phyloP scores from a whole-genome alignment of 1,284 basidiomycete genomes.

The Kalmanozyma brasiliensis region DNA sequence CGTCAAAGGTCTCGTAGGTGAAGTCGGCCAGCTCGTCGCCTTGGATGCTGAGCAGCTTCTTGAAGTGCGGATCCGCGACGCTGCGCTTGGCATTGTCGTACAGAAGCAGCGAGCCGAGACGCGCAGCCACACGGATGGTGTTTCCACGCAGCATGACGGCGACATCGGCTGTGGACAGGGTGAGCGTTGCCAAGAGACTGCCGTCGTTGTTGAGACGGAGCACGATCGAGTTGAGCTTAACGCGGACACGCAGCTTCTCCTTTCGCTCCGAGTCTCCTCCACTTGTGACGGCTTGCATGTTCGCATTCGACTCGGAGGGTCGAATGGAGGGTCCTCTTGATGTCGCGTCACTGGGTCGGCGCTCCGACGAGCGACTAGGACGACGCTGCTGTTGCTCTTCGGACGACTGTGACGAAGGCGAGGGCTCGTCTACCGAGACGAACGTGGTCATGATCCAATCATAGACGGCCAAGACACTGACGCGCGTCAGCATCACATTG shows the following conservation, averaged over 20 bases:
- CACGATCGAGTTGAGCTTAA: slow-evolving; percentile 88
- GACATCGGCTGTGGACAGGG: slow-evolving; percentile 90
- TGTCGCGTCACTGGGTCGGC: slow-evolving; percentile 37
- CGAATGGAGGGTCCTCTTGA: slow-evolving; percentile 31
- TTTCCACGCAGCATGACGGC: slow-evolving; percentile 80
- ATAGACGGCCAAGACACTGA: slow-evolving; percentile 89
- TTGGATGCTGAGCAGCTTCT: slow-evolving; percentile 90
- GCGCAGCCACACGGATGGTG: slow-evolving; percentile 82
- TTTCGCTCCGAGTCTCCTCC: slow-evolving; percentile 31
- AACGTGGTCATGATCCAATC: slow-evolving; percentile 91
- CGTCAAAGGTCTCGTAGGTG: slow-evolving; percentile 90
- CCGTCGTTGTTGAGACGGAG: slow-evolving; percentile 83
- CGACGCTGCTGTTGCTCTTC: slow-evolving; percentile 31
- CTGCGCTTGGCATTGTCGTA: slow-evolving; percentile 78
- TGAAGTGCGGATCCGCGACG: slow-evolving; percentile 75
- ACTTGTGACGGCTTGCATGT: slow-evolving; percentile 22
- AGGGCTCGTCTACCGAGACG: slow-evolving; percentile 39
- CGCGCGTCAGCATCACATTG: slow-evolving; percentile 87
- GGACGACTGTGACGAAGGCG: slow-evolving; percentile 1
- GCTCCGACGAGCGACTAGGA: slow-evolving; percentile 39
- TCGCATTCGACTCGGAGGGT: slow-evolving; percentile 22
- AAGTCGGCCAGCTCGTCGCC: slow-evolving; percentile 96
- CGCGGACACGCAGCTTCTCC: slow-evolving; percentile 82
- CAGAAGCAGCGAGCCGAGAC: slow-evolving; percentile 85
- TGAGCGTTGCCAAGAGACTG: slow-evolving; percentile 82